phyloP scores from a whole-genome alignment of 1,139 yeast species.

The Zhuliangozyma blackwelliae region DNA sequence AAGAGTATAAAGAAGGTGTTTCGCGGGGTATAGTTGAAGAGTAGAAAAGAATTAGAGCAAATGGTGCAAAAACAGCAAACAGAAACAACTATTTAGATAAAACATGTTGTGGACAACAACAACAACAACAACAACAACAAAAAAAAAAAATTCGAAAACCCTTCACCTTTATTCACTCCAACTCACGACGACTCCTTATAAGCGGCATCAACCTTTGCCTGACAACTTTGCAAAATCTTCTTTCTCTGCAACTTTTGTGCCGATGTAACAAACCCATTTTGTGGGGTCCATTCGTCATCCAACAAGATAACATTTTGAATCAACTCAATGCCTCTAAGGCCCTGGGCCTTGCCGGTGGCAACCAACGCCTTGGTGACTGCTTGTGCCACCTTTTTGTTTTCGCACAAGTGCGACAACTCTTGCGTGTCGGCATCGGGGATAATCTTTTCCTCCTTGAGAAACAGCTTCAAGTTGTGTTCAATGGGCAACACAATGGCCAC shows the following conservation, averaged over 20 bases:
- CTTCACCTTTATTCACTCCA: neutral
- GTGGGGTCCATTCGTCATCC: conserved; percentile 97
- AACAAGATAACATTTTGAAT: conserved; percentile 73
- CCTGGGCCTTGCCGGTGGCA: conserved; percentile 75
- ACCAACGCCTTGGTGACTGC: conserved; percentile 59
- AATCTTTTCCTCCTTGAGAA: conserved; percentile 52
- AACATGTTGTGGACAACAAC: neutral
- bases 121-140: neutral
- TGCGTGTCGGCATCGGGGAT: conserved; percentile 47
- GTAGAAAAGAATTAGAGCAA: too few species aligned
- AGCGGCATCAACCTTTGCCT: conserved; percentile 55
- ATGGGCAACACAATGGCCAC: conserved; percentile 86
- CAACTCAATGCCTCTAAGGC: conserved; percentile 82
- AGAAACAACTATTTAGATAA: conserved; percentile 1
- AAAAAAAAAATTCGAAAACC: neutral
- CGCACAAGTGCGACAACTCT: conserved; percentile 40
- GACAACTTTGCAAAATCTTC: conserved; percentile 70
- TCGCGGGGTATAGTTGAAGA: conserved; percentile 25
- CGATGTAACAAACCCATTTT: conserved; percentile 86
- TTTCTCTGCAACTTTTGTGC: conserved; percentile 97
- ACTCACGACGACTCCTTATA: conserved; percentile 24
- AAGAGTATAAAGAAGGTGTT: conserved; percentile 45
- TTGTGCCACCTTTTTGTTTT: conserved; percentile 53
- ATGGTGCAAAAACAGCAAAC: too few species aligned
- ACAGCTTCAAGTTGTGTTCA: conserved; percentile 56